These are phyloP conservation scores for Geranomyces variabilis DNA, from an alignment of 192 early-diverging fungal genomes.

Conservation along the genomic window DNA sequence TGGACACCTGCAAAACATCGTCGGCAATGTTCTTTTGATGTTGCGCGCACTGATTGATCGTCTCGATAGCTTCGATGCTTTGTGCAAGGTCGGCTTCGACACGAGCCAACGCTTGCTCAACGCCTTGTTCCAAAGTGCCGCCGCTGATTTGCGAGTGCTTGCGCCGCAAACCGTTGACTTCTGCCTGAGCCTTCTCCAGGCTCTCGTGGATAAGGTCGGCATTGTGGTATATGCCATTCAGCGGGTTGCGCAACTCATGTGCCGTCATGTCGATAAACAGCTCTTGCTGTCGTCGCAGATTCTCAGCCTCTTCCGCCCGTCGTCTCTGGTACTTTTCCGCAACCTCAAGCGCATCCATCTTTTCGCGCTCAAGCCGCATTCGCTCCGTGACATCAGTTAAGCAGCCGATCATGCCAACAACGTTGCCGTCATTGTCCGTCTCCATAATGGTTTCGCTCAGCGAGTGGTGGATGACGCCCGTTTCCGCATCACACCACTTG, in stretches of 20 bases:
- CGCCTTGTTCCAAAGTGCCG: neutral
- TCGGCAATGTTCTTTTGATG: conserved; percentile 49
- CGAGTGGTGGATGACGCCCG: conserved; percentile 1
- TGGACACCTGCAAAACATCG: conserved; percentile 45
- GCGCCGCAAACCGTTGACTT: conserved; percentile 6
- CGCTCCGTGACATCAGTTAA: conserved; percentile 38
- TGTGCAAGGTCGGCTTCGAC: neutral
- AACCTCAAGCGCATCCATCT: conserved; percentile 22
- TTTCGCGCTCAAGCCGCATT: conserved; percentile 33
- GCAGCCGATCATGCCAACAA: conserved; percentile 25
- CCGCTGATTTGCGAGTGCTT: too few species aligned
- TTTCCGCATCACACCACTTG: conserved; percentile 4
- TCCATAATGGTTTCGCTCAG: conserved; percentile 22
- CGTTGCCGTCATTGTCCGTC: conserved; percentile 18
- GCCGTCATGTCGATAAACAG: conserved; percentile 49
- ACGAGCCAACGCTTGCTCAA: neutral
- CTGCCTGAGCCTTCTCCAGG: conserved; percentile 20
- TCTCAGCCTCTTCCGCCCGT: conserved; percentile 45
- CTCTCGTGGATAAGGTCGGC: conserved; percentile 33
- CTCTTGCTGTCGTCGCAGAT: conserved; percentile 37
- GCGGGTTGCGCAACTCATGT: conserved; percentile 47
- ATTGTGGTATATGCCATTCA: conserved; percentile 48
- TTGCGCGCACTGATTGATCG: conserved; percentile 40
- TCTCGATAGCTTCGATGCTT: conserved; percentile 35
- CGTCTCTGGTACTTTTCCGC: conserved; percentile 41